Evolutionary conservation across 257 asterid species (phyloP).

Genomic region (Salvia miltiorrhiza): DNA sequence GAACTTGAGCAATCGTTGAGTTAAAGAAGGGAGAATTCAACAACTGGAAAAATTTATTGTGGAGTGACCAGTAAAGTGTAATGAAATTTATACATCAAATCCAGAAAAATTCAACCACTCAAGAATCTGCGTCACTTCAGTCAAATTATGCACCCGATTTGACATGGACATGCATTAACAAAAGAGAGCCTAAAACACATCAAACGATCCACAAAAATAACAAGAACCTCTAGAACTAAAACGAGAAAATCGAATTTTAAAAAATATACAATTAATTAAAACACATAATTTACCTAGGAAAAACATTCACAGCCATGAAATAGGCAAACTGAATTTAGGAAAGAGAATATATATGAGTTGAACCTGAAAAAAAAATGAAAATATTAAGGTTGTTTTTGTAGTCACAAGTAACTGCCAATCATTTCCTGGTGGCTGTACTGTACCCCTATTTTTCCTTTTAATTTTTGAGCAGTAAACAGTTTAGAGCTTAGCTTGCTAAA

Average conservation of each 20-base stretch:
- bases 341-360: conserved; percentile 22
- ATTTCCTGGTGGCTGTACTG: conserved; percentile 39
- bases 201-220: conserved; percentile 10
- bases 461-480: background rate
- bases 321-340: background rate
- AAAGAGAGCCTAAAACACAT: conserved; percentile 17
- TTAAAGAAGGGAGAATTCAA: background rate
- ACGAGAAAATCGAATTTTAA: background rate
- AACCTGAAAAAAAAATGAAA: conserved; percentile 26
- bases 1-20: conserved; percentile 8
- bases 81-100: conserved; percentile 5
- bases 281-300: background rate
- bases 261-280: background rate
- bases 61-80: background rate
- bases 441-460: background rate
- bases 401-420: conserved; percentile 39
- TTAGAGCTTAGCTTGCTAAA: conserved; percentile 7
- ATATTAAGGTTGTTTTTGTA: conserved; percentile 42
- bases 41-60: background rate
- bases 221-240: background rate
- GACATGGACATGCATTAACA: conserved; percentile 41
- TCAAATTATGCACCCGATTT: conserved; percentile 29
- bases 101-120: conserved; percentile 18
- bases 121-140: conserved; percentile 29
- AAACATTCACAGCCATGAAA: background rate